Conservation (phyloP, 306 rosid species). For the Rosa chinensis region DNA sequence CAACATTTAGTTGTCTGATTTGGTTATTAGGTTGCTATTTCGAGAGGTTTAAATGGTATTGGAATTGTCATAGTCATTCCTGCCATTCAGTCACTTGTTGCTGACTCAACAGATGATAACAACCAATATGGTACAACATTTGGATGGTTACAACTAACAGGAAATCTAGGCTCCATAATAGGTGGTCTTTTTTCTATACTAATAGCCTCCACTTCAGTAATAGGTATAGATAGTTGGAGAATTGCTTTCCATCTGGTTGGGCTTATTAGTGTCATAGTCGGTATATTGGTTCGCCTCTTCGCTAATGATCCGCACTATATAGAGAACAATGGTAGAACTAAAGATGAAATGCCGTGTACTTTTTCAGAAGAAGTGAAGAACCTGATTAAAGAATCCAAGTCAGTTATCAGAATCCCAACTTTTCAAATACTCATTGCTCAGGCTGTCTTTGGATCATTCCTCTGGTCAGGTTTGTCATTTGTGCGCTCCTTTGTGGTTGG, state of each 20-base stretch:
- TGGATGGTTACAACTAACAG: constrained; percentile 37
- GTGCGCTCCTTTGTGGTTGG: constrained; percentile 70
- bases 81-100: constrained; percentile 77
- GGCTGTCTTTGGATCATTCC: constrained; percentile 85
- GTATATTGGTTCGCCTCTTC: constrained; percentile 49
- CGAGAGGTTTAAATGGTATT: constrained; percentile 89
- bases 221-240: constrained; percentile 86
- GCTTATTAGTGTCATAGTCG: constrained; percentile 65
- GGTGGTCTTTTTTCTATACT: constrained; percentile 73
- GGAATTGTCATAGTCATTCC: constrained; percentile 86
- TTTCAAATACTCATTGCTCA: constrained; percentile 90
- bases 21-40: constrained; percentile 68
- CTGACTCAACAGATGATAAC: constrained; percentile 69
- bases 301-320: constrained; percentile 69
- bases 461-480: constrained; percentile 74
- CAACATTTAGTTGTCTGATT: constrained; percentile 5
- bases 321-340: constrained; percentile 17
- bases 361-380: constrained; percentile 48
- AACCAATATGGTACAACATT: constrained; percentile 78
- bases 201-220: constrained; percentile 63
- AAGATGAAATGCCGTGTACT: constrained; percentile 25
- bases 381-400: constrained; percentile 53
- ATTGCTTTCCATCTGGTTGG: constrained; percentile 75
- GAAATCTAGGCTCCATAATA: constrained; percentile 64
- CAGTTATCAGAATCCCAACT: constrained; percentile 61